Base-by-base conservation (phyloP, 176 grass and related monocot genomes). In the Secale cereale region DNA sequence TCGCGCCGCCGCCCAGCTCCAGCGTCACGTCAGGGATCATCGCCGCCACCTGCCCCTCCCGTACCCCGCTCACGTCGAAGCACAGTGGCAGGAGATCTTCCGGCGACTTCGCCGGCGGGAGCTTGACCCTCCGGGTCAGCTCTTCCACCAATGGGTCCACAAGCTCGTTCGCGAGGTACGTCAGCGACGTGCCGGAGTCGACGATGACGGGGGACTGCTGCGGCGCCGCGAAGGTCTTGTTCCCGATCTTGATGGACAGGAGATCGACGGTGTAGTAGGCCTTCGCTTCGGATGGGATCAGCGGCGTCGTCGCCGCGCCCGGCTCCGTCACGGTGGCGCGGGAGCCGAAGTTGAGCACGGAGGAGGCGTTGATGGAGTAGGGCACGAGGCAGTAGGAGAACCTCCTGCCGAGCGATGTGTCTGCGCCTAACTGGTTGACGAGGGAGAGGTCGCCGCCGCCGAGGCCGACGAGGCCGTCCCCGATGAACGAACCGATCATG, bases 371-470 rank as follows among this genome's bases (percentile, higher is more conserved):
- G 22, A 27, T 2, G 65, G 46, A 30, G 27, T 43, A 30, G 7
- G 83, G 67, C 14, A 87, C 74, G 6, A 92, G 84, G 83, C 94
- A 97, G 72, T 97, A 94, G 23, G 92, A 94, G 87, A 97, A 94
- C 32, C n/a, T 86, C 1, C 81, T 79, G 7, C 57, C 88, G 59
- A 91, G 40, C 17, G 22, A 40, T 48, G 68, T 79, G 26, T 6
- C 13, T 7, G 23, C 45, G 1, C 82, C 70, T 3, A 94, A 31
- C 74, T 97, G 94, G 0, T 83, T 80, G 14, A 91, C 65, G 17
- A 97, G 87, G 15, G 94, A 97, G 7, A 87, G 19, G 4, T 80
- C 6, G 1, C 87, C 87, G 41, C 22, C 66, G 64, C 94, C 83
- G 29, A 97, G 85, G 0, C 94, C 94, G 5, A 92, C 87, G 5